phyloP scores from a whole-genome alignment of 1,284 basidiomycete species.

The Cryptococcus sp. region DNA sequence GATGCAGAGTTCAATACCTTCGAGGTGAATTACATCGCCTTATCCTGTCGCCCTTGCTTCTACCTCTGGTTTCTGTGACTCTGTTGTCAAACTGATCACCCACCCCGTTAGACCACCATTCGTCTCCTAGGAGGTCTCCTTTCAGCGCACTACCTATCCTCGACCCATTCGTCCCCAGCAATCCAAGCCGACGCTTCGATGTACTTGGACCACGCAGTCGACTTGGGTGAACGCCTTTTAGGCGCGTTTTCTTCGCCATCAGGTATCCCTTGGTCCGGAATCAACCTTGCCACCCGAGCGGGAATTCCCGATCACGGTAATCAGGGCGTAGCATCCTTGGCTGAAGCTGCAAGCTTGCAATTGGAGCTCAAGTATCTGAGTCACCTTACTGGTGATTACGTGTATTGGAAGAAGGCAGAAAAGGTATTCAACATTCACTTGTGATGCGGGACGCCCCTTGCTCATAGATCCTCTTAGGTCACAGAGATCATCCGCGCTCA shows the following conservation, averaged over 20 bases:
- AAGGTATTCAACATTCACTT: conserved; percentile 56
- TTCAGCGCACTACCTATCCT: conserved; percentile 72
- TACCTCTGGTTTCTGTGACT: not conserved
- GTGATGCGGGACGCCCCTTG: not conserved
- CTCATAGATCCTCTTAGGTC: conserved; percentile 57
- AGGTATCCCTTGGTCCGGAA: conserved; percentile 75
- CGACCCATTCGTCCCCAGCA: conserved; percentile 51
- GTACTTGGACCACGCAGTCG: conserved; percentile 72
- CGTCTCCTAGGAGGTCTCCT: conserved; percentile 80
- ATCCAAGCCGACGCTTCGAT: conserved; percentile 60
- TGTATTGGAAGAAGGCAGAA: conserved; percentile 82
- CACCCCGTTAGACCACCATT: conserved; percentile 67
- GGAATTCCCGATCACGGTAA: conserved; percentile 70
- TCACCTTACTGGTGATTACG: conserved; percentile 70
- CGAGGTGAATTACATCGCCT: conserved; percentile 63
- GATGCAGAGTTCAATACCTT: conserved; percentile 86
- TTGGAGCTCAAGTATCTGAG: conserved; percentile 90
- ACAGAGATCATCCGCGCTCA: conserved; percentile 70
- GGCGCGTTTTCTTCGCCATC: conserved; percentile 78
- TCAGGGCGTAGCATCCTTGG: conserved; percentile 70
- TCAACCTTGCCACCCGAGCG: conserved; percentile 70
- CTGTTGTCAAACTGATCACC: conserved; percentile 6
- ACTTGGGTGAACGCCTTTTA: conserved; percentile 82
- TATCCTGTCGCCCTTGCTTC: not conserved
- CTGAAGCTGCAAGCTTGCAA: conserved; percentile 81